Conservation (phyloP, 352 stramenopile species). For the Globisporangium splendens region DNA sequence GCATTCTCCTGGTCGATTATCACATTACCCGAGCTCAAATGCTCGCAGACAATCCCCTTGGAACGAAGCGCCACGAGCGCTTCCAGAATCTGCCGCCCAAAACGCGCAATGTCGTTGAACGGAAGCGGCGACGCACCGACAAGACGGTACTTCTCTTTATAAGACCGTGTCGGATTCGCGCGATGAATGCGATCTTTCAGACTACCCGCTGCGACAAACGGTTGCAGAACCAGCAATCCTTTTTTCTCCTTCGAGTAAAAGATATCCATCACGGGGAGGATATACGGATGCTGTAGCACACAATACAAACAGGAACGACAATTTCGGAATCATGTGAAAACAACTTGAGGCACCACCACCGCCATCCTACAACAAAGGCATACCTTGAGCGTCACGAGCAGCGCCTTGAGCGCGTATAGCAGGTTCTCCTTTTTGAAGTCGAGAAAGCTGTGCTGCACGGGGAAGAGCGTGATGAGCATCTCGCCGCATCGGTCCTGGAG, state of each 20-base stretch:
- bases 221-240: slow-evolving; percentile 62
- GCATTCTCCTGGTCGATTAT: slow-evolving; percentile 59
- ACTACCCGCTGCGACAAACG: slow-evolving; percentile 46
- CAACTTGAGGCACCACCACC: too few species aligned
- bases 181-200: slow-evolving; percentile 67
- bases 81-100: slow-evolving; percentile 57
- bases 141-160: slow-evolving; percentile 51
- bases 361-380: too few species aligned
- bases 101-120: slow-evolving; percentile 50
- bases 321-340: too few species aligned
- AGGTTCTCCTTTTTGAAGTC: slow-evolving; percentile 54
- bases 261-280: slow-evolving; percentile 66
- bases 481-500: slow-evolving; percentile 44
- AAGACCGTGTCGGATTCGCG: slow-evolving; percentile 30
- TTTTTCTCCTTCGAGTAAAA: slow-evolving; percentile 66
- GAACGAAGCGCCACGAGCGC: slow-evolving; percentile 44
- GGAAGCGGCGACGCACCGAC: slow-evolving; percentile 34
- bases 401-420: slow-evolving; percentile 68
- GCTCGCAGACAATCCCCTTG: slow-evolving; percentile 68
- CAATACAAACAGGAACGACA: too few species aligned
- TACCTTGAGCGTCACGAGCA: slow-evolving; percentile 76
- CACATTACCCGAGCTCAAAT: slow-evolving; percentile 62
- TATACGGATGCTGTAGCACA: slow-evolving; percentile 53
- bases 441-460: slow-evolving; percentile 48
- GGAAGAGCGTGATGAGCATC: slow-evolving; percentile 63